Percentiles rank a stretch among this genome's conserved stretches.
These are phyloP conservation scores for Puccinia sorghi DNA, from an alignment of 1,284 basidiomycete species.

Conservation along the genomic window DNA sequence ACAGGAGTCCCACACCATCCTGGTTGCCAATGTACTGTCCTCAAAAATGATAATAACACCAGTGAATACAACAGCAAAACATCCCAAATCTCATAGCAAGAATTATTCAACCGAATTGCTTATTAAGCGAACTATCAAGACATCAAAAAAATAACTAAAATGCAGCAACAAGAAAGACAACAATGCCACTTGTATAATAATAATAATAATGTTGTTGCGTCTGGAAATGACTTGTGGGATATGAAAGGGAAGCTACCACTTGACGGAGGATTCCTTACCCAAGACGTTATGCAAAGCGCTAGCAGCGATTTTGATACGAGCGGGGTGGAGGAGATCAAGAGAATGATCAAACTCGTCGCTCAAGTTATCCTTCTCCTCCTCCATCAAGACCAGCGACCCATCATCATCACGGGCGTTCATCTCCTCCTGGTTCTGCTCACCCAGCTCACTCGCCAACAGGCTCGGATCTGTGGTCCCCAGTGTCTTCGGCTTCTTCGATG, in stretches of 20 bases:
- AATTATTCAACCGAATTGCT: too few relatives aligned
- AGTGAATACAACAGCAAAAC: too few relatives aligned
- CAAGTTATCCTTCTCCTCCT: conserved; percentile 5
- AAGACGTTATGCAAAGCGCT: conserved; percentile 33
- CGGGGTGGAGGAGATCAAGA: not conserved
- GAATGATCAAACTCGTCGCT: conserved; percentile 3
- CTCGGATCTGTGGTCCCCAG: conserved; percentile 22
- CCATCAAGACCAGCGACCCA: conserved; percentile 4
- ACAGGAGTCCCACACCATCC: too few relatives aligned
- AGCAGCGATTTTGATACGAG: not conserved
- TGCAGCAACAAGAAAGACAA: not conserved
- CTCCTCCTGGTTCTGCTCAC: not conserved
- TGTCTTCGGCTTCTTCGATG: conserved; percentile 13
- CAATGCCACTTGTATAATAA: not conserved
- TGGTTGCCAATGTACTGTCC: too few relatives aligned
- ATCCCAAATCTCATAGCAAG: too few relatives aligned
- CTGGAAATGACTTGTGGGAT: too few relatives aligned
- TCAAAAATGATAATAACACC: too few relatives aligned
- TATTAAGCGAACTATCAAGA: not conserved
- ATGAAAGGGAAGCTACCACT: not conserved
- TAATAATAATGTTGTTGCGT: too few relatives aligned
- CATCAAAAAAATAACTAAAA: not conserved
- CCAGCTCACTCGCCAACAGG: not conserved
- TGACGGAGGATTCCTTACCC: conserved; percentile 27
- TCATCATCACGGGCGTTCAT: not conserved